Percentiles rank a stretch among this genome's conserved stretches.
Evolutionary conservation across 2,329 filamentous ascomycete genomes (phyloP).

Genomic region (Aphanoascus verrucosus): DNA sequence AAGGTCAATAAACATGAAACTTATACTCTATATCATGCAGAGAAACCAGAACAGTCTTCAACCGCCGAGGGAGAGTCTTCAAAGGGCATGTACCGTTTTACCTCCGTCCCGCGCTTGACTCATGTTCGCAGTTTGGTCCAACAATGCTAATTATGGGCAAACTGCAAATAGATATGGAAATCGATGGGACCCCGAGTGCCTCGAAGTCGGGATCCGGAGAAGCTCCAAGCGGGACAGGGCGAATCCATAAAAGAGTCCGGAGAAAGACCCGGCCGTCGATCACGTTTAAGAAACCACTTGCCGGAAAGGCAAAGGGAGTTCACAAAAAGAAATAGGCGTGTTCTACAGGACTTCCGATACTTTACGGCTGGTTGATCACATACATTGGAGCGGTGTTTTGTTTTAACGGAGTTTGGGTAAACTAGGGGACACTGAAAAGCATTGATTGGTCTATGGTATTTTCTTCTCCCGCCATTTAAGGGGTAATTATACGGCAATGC

Average conservation of each 20-base stretch:
- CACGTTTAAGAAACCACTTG: conserved; percentile 27
- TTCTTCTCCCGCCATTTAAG: not conserved
- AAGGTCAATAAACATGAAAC: too few relatives aligned
- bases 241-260: conserved; percentile 32
- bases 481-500: not conserved
- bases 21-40: not conserved
- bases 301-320: conserved; percentile 25
- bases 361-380: not conserved
- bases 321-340: conserved; percentile 25
- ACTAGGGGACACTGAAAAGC: not conserved
- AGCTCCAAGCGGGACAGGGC: conserved; percentile 16
- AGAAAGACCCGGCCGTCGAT: conserved; percentile 31
- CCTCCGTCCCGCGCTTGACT: not conserved
- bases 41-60: conserved; percentile 3
- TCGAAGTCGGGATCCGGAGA: conserved; percentile 22
- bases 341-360: not conserved
- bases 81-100: not conserved
- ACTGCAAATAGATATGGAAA: conserved; percentile 29
- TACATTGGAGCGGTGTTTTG: not conserved
- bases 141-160: not conserved
- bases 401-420: not conserved
- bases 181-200: conserved; percentile 23
- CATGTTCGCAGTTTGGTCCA: not conserved
- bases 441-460: not conserved
- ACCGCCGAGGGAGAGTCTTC: not conserved